phyloP scores from a whole-genome alignment of 805 yeast genomes.

The Candida schatavii region DNA sequence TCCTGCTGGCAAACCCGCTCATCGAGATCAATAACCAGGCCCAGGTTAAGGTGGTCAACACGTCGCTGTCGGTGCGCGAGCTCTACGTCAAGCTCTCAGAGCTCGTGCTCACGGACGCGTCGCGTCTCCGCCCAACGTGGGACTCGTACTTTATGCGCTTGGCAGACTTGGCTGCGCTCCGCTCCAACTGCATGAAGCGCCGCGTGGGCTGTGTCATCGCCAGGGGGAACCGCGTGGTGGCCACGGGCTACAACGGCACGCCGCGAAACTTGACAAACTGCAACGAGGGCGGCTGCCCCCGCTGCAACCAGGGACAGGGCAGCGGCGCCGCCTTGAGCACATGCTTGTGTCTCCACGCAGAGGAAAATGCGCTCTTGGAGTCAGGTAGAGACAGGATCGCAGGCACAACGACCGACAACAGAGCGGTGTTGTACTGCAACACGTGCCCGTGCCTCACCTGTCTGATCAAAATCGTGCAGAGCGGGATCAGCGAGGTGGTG shows the following conservation, averaged over 20 bases:
- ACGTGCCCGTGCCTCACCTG: constrained; percentile 98
- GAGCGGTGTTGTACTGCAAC: constrained; percentile 74
- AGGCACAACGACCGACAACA: constrained; percentile 3
- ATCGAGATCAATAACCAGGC: constrained; percentile 62
- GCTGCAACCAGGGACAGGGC: constrained; percentile 75
- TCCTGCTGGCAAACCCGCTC: constrained; percentile 48
- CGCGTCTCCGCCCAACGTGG: constrained; percentile 87
- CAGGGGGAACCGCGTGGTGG: constrained; percentile 77
- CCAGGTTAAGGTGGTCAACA: constrained; percentile 38
- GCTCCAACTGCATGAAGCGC: constrained; percentile 96
- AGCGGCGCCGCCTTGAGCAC: constrained; percentile 70
- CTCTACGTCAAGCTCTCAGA: constrained; percentile 39
- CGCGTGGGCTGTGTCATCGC: constrained; percentile 96
- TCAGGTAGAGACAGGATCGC: constrained; percentile 83
- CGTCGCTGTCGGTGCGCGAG: constrained; percentile 32
- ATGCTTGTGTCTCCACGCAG: constrained; percentile 94
- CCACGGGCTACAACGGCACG: constrained; percentile 98
- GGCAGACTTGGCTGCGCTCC: constrained; percentile 87
- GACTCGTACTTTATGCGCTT: constrained; percentile 92
- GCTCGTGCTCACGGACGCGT: constrained; percentile 29
- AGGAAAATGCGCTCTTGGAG: constrained; percentile 92
- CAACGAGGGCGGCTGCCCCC: constrained; percentile 90
- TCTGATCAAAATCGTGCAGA: constrained; percentile 89
- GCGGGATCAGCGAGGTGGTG: constrained; percentile 88
- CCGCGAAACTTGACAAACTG: constrained; percentile 87